Percentiles rank a stretch among this genome's conserved stretches.
These are phyloP conservation scores for Raddia guianensis DNA, from an alignment of 176 grass and related monocot species.

Conservation along the genomic window DNA sequence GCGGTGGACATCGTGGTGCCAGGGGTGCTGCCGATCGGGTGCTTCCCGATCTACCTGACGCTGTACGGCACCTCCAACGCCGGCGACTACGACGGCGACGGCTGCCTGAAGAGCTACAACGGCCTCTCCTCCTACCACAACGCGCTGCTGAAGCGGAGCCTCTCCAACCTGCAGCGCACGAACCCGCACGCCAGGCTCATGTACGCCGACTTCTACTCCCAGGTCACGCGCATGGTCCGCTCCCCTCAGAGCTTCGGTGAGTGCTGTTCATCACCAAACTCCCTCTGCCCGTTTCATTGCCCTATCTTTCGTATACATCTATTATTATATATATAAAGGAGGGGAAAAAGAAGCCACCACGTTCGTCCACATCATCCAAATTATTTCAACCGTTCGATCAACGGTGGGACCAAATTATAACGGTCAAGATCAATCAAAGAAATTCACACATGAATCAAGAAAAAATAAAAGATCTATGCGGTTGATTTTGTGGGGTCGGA, in stretches of 20 bases:
- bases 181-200: slow-evolving; percentile 58
- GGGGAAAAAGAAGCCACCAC: too few relatives aligned
- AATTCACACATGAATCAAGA: too few relatives aligned
- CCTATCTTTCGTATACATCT: too few relatives aligned
- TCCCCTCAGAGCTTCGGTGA: slow-evolving; percentile 60
- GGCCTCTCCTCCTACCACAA: slow-evolving; percentile 66
- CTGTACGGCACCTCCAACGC: slow-evolving; percentile 53
- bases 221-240: slow-evolving; percentile 49
- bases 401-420: too few relatives aligned
- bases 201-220: slow-evolving; percentile 66
- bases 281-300: too few relatives aligned
- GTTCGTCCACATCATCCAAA: too few relatives aligned
- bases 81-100: slow-evolving; percentile 55
- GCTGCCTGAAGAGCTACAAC: slow-evolving; percentile 66
- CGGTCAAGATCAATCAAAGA: too few relatives aligned
- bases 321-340: too few relatives aligned
- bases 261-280: neutral
- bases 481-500: too few relatives aligned
- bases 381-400: too few relatives aligned
- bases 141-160: slow-evolving; percentile 38
- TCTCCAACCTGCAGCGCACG: slow-evolving; percentile 46
- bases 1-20: slow-evolving; percentile 65
- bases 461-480: too few relatives aligned
- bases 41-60: slow-evolving; percentile 64
- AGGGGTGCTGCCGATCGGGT: slow-evolving; percentile 59